Conservation (phyloP, 2,329 filamentous ascomycete species). For the Alternaria angustiovoidea region DNA sequence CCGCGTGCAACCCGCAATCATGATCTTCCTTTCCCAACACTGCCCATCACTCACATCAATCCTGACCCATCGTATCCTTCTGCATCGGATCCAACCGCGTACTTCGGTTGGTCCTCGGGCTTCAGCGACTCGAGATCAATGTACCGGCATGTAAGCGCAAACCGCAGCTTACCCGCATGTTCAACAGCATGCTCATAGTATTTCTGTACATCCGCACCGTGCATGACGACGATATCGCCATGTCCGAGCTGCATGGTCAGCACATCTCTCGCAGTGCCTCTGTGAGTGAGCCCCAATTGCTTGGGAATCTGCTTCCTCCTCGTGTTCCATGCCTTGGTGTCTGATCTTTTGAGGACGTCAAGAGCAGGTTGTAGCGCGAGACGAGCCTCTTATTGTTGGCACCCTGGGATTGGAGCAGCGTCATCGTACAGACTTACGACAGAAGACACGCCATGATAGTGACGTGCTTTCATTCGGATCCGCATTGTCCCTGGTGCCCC, state of each 20-base stretch:
- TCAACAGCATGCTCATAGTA: conserved; percentile 67
- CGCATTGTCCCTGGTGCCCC: conserved; percentile 67
- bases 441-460: conserved; percentile 50
- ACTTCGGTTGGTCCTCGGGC: conserved; percentile 49
- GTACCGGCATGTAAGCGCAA: conserved; percentile 65
- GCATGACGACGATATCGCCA: conserved; percentile 72
- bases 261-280: conserved; percentile 43
- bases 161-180: conserved; percentile 61
- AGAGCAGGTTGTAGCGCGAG: conserved; percentile 42
- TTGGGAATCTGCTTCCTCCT: conserved; percentile 45
- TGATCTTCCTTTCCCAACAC: too few species aligned
- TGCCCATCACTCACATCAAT: not conserved
- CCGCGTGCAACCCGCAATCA: not conserved
- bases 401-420: conserved; percentile 40
- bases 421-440: conserved; percentile 46
- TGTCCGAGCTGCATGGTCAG: conserved; percentile 63
- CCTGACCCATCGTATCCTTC: conserved; percentile 48
- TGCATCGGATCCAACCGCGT: conserved; percentile 48
- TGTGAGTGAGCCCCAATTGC: conserved; percentile 48
- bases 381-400: conserved; percentile 46
- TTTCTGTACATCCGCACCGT: conserved; percentile 66
- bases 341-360: conserved; percentile 22
- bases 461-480: conserved; percentile 64
- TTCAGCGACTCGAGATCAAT: conserved; percentile 58
- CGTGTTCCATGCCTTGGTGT: conserved; percentile 31